These are phyloP conservation scores for Phytopythium delawarense DNA, from an alignment of 352 stramenopile genomes.

Conservation along the genomic window DNA sequence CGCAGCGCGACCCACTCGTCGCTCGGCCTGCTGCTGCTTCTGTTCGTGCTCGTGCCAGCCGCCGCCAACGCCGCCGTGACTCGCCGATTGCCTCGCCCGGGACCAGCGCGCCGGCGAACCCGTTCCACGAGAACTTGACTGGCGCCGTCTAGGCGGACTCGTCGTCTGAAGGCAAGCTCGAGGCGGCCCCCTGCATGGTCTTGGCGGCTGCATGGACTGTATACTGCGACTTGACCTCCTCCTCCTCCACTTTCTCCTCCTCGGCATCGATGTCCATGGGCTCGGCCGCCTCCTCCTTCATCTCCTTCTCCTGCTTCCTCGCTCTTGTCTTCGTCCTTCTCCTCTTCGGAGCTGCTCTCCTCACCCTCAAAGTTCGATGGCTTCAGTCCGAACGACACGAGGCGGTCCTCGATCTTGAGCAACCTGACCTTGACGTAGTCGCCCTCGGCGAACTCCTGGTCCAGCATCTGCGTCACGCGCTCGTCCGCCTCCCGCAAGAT, in stretches of 20 bases:
- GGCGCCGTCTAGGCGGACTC: slow-evolving; percentile 26
- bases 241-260: slow-evolving; percentile 45
- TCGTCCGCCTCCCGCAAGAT: slow-evolving; percentile 95
- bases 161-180: slow-evolving; percentile 29
- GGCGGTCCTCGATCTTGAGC: slow-evolving; percentile 90
- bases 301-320: slow-evolving; percentile 43
- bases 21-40: slow-evolving; percentile 90
- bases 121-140: slow-evolving; percentile 86
- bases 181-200: slow-evolving; percentile 42
- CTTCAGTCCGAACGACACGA: slow-evolving; percentile 95
- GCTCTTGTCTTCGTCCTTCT: slow-evolving; percentile 75
- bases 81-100: slow-evolving; percentile 36
- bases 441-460: slow-evolving; percentile 91
- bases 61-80: slow-evolving; percentile 30
- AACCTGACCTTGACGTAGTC: slow-evolving; percentile 97
- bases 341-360: slow-evolving; percentile 83
- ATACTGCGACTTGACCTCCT: slow-evolving; percentile 24
- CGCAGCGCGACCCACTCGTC: slow-evolving; percentile 93
- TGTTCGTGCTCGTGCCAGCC: slow-evolving; percentile 62
- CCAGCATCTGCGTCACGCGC: slow-evolving; percentile 90
- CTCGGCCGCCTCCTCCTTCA: slow-evolving; percentile 37
- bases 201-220: slow-evolving; percentile 33
- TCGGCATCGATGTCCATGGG: slow-evolving; percentile 52
- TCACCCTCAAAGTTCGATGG: slow-evolving; percentile 96
- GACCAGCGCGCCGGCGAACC: slow-evolving; percentile 71